A percentile compares a stretch with the other conserved stretches of the same genome.
Evolutionary conservation across 2,329 filamentous ascomycete species (phyloP).

Genomic region (Diaporthe amygdali): DNA sequence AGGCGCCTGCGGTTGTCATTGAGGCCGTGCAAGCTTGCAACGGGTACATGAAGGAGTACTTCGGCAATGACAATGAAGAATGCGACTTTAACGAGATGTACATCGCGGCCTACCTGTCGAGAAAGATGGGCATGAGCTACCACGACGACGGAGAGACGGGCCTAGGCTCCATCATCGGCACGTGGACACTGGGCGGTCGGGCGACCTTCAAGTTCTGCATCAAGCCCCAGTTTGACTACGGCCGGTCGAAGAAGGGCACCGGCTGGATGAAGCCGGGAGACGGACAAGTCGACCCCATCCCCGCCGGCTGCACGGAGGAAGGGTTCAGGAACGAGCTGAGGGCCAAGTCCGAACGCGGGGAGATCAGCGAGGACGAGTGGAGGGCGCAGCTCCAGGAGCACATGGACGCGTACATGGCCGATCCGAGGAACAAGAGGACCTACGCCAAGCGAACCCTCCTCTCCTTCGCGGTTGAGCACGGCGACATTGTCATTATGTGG

Average conservation of each 20-base stretch:
- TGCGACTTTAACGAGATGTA: conserved; percentile 6
- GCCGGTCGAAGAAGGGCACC: neutral
- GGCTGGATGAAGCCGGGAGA: neutral
- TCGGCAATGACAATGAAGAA: neutral
- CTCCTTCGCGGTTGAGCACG: neutral
- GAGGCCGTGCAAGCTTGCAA: neutral
- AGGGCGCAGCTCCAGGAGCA: neutral
- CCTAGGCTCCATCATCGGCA: neutral
- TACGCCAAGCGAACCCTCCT: neutral
- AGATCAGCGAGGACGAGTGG: neutral
- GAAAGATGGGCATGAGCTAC: neutral
- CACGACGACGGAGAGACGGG: conserved; percentile 5
- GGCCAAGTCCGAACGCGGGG: neutral
- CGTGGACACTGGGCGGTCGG: conserved; percentile 13
- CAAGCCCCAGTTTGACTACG: conserved; percentile 7
- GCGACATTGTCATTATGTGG: conserved; percentile 1
- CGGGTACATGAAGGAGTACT: neutral
- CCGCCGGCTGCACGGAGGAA: neutral
- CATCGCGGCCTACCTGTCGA: neutral
- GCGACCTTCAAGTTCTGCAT: conserved; percentile 7
- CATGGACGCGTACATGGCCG: neutral
- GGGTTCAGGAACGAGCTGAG: neutral
- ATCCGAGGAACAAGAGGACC: neutral
- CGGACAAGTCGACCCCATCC: neutral
- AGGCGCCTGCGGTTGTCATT: neutral